Evolutionary conservation across 768 basidiomycete genomes (phyloP).

Genomic region (Lactarius pseudohatsudake): DNA sequence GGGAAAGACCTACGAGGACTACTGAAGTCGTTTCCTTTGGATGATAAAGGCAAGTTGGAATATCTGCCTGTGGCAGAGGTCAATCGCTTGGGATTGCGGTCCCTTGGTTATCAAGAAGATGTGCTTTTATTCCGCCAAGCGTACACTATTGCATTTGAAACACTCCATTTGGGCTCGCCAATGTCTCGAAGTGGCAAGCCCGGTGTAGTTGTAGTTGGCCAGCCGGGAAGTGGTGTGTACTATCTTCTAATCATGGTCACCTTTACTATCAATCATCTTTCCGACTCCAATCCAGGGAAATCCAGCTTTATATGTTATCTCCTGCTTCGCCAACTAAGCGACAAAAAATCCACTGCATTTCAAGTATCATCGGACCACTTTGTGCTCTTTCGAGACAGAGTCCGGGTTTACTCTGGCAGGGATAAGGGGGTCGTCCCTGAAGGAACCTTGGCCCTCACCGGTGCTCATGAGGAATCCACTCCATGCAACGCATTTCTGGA

Average conservation of each 20-base stretch:
- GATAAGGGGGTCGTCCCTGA: not conserved
- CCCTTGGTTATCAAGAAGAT: not conserved
- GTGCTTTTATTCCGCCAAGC: not conserved
- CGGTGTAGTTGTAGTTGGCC: not conserved
- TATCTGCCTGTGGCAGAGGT: not conserved
- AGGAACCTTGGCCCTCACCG: not conserved
- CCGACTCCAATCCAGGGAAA: not conserved
- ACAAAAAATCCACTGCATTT: not conserved
- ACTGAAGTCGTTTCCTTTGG: not conserved
- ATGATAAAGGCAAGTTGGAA: not conserved
- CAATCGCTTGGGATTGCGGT: not conserved
- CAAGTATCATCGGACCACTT: not conserved
- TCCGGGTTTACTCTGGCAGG: not conserved
- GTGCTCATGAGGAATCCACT: rapidly evolving
- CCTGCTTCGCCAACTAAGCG: not conserved
- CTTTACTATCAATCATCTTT: no score
- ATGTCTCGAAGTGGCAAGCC: not conserved
- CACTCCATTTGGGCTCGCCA: not conserved
- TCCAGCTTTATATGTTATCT: not conserved
- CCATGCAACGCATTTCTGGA: not conserved
- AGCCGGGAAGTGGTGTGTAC: not conserved
- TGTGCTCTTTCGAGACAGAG: not conserved
- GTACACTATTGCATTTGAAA: not conserved
- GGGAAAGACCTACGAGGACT: not conserved
- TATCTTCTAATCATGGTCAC: not conserved